These are phyloP conservation scores for Rhodamnia argentea DNA, from an alignment of 345 rosid species.

Conservation along the genomic window DNA sequence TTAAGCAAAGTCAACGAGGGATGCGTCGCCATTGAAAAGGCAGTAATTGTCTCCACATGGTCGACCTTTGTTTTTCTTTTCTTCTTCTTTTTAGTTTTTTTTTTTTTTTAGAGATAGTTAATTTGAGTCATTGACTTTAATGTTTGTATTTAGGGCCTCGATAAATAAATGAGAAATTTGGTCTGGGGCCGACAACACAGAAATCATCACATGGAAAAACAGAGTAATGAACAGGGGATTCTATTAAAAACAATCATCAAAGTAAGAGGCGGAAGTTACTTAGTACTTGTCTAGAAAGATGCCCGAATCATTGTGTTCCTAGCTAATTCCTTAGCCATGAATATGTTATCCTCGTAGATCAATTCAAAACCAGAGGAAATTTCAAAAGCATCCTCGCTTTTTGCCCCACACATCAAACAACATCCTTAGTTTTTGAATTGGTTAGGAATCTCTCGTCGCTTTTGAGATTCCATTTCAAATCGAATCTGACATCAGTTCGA, in stretches of 20 bases:
- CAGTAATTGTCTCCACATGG: neutral
- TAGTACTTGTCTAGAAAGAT: neutral
- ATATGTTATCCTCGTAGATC: neutral
- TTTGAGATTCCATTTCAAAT: neutral
- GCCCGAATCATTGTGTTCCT: neutral
- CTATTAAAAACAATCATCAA: neutral
- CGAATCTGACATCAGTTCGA: fast-evolving
- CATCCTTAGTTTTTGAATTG: neutral
- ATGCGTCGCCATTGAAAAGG: neutral
- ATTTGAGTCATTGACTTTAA: neutral
- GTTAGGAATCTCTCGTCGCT: too few species aligned
- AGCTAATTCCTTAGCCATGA: neutral
- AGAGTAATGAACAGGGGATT: neutral
- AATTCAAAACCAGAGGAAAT: neutral
- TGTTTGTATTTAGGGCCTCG: neutral
- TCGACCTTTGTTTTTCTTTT: neutral
- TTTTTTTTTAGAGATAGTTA: neutral
- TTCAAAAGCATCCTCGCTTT: neutral
- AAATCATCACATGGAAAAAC: neutral
- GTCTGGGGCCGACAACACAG: neutral
- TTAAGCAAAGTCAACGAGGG: neutral
- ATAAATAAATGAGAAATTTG: neutral
- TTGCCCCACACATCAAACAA: neutral
- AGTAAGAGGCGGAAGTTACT: neutral
- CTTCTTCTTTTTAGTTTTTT: neutral